Evolutionary conservation across 441 rosid genomes (phyloP).

Genomic region (Theobroma grandiflorum): DNA sequence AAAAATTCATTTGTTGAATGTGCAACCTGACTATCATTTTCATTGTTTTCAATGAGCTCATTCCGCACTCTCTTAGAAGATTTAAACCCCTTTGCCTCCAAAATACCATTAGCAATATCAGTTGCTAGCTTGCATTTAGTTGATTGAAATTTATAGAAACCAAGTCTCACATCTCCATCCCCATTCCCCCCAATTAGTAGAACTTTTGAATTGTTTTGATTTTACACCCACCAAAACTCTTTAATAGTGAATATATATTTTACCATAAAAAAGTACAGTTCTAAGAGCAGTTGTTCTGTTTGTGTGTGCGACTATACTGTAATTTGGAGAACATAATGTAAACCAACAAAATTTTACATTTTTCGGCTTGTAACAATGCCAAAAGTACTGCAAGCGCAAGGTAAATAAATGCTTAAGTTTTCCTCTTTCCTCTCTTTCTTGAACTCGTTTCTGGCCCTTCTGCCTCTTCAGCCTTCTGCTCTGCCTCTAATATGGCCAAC

Average conservation of each 20-base stretch:
- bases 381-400: background rate
- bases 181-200: too few species aligned
- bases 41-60: background rate
- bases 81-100: background rate
- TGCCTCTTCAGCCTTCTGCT: constrained; percentile 95
- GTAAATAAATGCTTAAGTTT: constrained; percentile 37
- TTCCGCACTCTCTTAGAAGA: background rate
- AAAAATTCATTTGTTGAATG: background rate
- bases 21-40: background rate
- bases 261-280: background rate
- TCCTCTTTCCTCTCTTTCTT: constrained; percentile 82
- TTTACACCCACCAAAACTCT: too few species aligned
- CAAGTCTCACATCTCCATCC: too few species aligned
- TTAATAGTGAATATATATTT: too few species aligned
- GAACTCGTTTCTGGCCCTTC: constrained; percentile 79
- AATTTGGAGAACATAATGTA: background rate
- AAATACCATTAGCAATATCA: background rate
- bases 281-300: background rate
- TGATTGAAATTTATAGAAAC: too few species aligned
- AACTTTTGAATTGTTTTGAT: too few species aligned
- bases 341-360: background rate
- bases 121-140: too few species aligned
- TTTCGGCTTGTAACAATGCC: background rate
- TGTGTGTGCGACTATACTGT: background rate
- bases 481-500: constrained; percentile 90